phyloP scores from a whole-genome alignment of 129 eudicot genomes.

The Artemisia annua region DNA sequence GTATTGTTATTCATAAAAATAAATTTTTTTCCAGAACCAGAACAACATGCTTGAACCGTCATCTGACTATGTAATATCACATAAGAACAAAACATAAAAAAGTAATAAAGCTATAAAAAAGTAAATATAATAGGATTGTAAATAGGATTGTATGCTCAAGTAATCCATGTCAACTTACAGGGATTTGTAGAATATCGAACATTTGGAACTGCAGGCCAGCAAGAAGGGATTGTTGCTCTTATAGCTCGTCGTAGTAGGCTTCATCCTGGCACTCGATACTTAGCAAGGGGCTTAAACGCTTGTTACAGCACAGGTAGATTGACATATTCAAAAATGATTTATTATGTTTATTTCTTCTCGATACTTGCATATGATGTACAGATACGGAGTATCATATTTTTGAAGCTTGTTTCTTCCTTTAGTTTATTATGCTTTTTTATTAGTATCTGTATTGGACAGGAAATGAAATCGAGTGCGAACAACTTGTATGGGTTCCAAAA shows the following conservation, averaged over 20 bases:
- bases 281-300: slow-evolving; percentile 90
- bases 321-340: slow-evolving; percentile 7
- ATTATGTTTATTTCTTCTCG: neutral
- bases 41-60: too few species aligned
- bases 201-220: slow-evolving; percentile 89
- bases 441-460: slow-evolving; percentile 41
- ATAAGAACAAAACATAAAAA: too few species aligned
- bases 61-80: too few species aligned
- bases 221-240: slow-evolving; percentile 89
- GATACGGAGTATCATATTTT: slow-evolving; percentile 1
- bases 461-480: slow-evolving; percentile 94
- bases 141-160: slow-evolving; percentile 32
- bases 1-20: too few species aligned
- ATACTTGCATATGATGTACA: neutral
- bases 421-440: slow-evolving; percentile 8
- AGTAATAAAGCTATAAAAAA: too few species aligned
- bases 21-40: too few species aligned
- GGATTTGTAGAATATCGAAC: slow-evolving; percentile 89
- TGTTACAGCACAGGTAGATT: slow-evolving; percentile 82
- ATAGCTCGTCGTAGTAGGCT: slow-evolving; percentile 93
- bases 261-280: slow-evolving; percentile 94
- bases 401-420: neutral
- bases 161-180: slow-evolving; percentile 44
- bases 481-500: slow-evolving; percentile 90
- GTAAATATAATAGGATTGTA: too few species aligned